Base-by-base conservation (phyloP, 371 early-diverging fungal genomes). In the Mortierella sp. region DNA sequence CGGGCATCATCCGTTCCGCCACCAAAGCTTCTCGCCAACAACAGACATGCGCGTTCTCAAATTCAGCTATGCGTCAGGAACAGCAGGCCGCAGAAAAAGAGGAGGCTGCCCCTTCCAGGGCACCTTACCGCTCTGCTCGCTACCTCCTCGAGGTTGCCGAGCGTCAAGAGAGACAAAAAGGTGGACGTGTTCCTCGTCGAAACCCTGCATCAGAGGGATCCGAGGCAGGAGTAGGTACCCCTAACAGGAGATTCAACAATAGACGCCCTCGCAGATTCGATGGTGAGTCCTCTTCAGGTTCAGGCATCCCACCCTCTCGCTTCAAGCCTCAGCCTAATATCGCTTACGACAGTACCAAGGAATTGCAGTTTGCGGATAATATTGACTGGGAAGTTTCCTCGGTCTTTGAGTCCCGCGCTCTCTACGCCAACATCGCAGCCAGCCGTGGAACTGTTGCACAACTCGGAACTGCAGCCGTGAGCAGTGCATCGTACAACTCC, bases 311-410 rank as follows among this genome's bases (percentile, higher is more conserved):
- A 22, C 61, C 45, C 20, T 64, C 76, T n/a, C 58, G 69, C 9
- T 81, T 81, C 62, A 57, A 75, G 61, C 22, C 75, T 3, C 70
- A 35, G 35, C 72, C 81, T 0, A 26, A 58, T 0, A 68, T 81
- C 26, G 69, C 75, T 9, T 81, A 81, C 26, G 64, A 75, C 22
- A 60, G 60, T 32, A 62, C 65, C n/a, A 75, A 62, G 70, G 75
- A 71, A 58, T 66, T 81, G 16, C 69, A 72, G 60, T 81, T 81
- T 43, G 54, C 63, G 3, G 75, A 75, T 9, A 55, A 71, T 37
- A 58, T 66, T 22, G 76, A 81, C 51, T 81, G 81, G 81, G 81
- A 72, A 49, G 66, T 81, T 20, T 32, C 70, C 22, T 81, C 81
- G 9, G 76, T 81, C 59, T 28, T 72, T 18, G 66, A 64, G 11